Evolutionary conservation across 139 green algal species (phyloP).

Genomic region (Dunaliella primolecta): DNA sequence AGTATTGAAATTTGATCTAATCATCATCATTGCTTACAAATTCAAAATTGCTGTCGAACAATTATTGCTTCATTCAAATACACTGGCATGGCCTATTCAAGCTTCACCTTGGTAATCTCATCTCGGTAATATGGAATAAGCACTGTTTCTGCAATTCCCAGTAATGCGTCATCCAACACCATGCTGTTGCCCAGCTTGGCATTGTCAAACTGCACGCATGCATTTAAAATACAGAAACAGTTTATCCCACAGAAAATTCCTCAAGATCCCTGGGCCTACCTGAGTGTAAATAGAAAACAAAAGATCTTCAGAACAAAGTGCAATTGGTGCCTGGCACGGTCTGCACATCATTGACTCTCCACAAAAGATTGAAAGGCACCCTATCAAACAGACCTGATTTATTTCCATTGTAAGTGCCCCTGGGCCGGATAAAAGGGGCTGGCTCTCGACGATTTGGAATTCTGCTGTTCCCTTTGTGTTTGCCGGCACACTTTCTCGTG

Average conservation of each 20-base stretch:
- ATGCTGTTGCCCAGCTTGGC: background rate
- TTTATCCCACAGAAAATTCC: too few relatives aligned
- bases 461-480: background rate
- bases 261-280: too few relatives aligned
- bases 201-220: conserved; percentile 8
- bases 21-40: too few relatives aligned
- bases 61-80: too few relatives aligned
- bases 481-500: background rate
- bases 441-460: conserved; percentile 15
- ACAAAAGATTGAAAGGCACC: background rate
- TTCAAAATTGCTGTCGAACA: too few relatives aligned
- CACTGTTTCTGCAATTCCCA: conserved; percentile 10
- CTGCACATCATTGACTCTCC: too few relatives aligned
- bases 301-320: too few relatives aligned
- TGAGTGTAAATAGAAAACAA: too few relatives aligned
- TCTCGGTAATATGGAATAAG: conserved; percentile 11
- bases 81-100: too few relatives aligned
- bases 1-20: too few relatives aligned
- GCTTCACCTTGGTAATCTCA: background rate
- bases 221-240: too few relatives aligned
- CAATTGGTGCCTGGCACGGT: too few relatives aligned
- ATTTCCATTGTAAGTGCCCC: background rate
- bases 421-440: background rate
- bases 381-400: conserved; percentile 10
- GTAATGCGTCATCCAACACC: conserved; percentile 4